A percentile compares a stretch with the other conserved stretches of the same genome.
phyloP scores from a whole-genome alignment of 805 yeast genomes.

The Barnettozyma salicaria region DNA sequence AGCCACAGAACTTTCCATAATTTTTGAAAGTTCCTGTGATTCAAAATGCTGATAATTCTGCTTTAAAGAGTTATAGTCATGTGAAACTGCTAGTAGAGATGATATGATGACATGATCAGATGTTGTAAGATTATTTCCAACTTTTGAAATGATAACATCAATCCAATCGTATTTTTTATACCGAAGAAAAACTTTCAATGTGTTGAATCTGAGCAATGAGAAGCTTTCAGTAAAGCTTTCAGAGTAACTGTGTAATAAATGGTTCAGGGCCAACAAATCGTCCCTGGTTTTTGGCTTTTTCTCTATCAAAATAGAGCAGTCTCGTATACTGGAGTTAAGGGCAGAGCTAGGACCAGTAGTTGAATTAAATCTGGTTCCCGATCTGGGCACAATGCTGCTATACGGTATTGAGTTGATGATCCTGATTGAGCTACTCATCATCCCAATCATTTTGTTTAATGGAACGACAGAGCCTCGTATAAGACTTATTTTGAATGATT shows the following conservation, averaged over 20 bases:
- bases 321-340: not conserved
- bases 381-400: not conserved
- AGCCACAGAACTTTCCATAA: not conserved
- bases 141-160: slow-evolving; percentile 1
- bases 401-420: not conserved
- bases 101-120: slow-evolving; percentile 1
- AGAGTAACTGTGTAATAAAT: not conserved
- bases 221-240: not conserved
- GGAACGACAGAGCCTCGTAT: slow-evolving; percentile 6
- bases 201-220: slow-evolving; percentile 4
- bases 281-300: slow-evolving; percentile 3
- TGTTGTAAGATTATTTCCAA: not conserved
- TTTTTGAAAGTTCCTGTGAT: not conserved
- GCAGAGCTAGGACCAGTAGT: not conserved
- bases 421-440: not conserved
- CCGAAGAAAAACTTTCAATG: slow-evolving; percentile 8
- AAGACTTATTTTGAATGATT: not conserved
- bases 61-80: slow-evolving; percentile 1
- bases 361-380: slow-evolving; percentile 3
- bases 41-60: not conserved
- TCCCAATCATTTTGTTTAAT: not conserved
- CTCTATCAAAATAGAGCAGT: not conserved
- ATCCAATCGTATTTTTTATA: slow-evolving; percentile 13
- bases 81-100: not conserved
- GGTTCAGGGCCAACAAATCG: slow-evolving; percentile 3